phyloP scores from a whole-genome alignment of 345 rosid species.

The Lepidium didymum region DNA sequence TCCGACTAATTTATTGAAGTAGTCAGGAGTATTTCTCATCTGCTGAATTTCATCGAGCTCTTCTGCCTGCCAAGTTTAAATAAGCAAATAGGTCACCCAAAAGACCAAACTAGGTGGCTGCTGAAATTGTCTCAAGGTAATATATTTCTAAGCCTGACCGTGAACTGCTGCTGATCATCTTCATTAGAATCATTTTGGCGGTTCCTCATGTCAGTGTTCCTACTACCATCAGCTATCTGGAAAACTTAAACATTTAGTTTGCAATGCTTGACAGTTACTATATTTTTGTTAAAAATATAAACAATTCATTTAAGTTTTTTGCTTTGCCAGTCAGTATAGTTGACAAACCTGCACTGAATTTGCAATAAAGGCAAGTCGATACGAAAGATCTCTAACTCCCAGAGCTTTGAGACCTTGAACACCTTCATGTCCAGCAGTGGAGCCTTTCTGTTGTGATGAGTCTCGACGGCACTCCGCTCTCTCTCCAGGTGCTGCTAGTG shows the following conservation, averaged over 20 bases:
- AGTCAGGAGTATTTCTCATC: constrained; percentile 92
- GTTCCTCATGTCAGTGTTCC: constrained; percentile 68
- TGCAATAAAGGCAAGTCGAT: constrained; percentile 87
- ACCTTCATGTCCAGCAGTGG: constrained; percentile 66
- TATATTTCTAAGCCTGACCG: constrained; percentile 34
- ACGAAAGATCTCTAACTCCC: constrained; percentile 94
- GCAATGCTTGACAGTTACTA: background rate
- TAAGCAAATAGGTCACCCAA: background rate
- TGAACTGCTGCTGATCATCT: constrained; percentile 73
- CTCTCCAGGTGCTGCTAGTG: constrained; percentile 93
- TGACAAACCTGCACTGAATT: constrained; percentile 86
- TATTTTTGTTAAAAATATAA: background rate
- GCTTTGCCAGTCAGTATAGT: background rate
- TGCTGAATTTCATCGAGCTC: constrained; percentile 76
- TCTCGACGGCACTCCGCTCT: constrained; percentile 82
- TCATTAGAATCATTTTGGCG: constrained; percentile 82
- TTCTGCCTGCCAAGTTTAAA: constrained; percentile 44
- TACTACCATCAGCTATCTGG: constrained; percentile 84
- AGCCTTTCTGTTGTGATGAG: constrained; percentile 54
- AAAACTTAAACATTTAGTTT: background rate
- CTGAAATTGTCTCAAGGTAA: background rate
- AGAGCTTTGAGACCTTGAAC: constrained; percentile 76
- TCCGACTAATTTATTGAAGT: constrained; percentile 87
- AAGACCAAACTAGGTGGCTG: background rate
- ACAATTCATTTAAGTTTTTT: background rate